Evolutionary conservation across 306 rosid genomes (phyloP), one percentile per base, ranked within the genome.

Genomic region (Corylus americana): DNA sequence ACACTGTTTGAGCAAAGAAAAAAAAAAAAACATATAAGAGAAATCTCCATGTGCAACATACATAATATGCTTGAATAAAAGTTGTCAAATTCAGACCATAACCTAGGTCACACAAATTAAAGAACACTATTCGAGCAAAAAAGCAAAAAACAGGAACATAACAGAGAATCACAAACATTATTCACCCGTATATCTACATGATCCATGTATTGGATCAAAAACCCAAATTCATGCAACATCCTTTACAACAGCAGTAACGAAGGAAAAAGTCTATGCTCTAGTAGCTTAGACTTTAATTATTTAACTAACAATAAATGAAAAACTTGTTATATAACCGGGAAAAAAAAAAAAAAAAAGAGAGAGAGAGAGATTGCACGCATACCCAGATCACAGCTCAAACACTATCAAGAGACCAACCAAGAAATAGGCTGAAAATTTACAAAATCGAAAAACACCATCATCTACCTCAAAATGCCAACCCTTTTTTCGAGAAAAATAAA

Each of bases 381-480:
- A 25, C 71, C 79, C 71, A 62, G 61, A 48, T 75, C 59, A 48
- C 16, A 42, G 47, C 39, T 44, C n/a, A 11, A 67, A 68, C 49
- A 53, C 20, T 1, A 64, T 22, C n/a, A 20, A 64, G 11, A 75
- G 29, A 55, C 67, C 45, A n/a, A 78, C 62, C 63, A 58, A 74
- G 22, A 42, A 47, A 29, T 57, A 22, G 71, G 48, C 71, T 55
- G 74, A 75, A 45, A 49, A 45, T 62, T 50, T 55, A 22, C n/a
- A 7, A 76, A 80, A 42, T 16, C 64, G 54, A 59, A 39, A 73
- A 51, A 18, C 55, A 20, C 66, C 55, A 55, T 66, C 70, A 57
- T 55, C 37, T 69, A 81, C 85, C 84, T 80, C 78, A 85, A 81
- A 77, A 78, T 81, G 83, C 48, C 49, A 22, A 77, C 77, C 71